Conservation (phyloP, 208 protist species). For the Perkinsela sp. region DNA sequence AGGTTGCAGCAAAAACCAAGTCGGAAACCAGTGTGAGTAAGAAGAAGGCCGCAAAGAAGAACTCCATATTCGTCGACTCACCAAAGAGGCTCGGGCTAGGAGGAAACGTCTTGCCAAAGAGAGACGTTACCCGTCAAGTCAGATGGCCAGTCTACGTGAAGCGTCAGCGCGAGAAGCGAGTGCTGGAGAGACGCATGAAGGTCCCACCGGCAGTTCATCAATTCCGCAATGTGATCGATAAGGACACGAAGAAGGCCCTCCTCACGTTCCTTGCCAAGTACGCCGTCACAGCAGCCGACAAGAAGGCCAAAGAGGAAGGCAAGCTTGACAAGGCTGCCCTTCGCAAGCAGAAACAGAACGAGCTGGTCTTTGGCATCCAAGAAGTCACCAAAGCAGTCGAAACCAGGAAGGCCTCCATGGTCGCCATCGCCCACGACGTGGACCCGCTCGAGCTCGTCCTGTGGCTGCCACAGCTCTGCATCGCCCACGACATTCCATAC, state of each 20-base stretch:
- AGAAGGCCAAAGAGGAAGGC: slow-evolving; percentile 76
- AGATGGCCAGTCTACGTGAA: slow-evolving; percentile 93
- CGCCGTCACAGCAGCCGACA: slow-evolving; percentile 74
- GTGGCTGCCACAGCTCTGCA: slow-evolving; percentile 94
- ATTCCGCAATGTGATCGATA: slow-evolving; percentile 68
- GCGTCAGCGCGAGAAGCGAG: slow-evolving; percentile 85
- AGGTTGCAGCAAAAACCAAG: not conserved
- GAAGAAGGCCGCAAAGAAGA: slow-evolving; percentile 1
- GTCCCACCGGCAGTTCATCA: slow-evolving; percentile 61
- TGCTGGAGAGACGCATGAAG: slow-evolving; percentile 90
- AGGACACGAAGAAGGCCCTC: slow-evolving; percentile 78
- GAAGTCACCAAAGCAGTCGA: slow-evolving; percentile 88
- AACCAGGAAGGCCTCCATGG: slow-evolving; percentile 90
- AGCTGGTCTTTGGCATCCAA: slow-evolving; percentile 86
- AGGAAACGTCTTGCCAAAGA: slow-evolving; percentile 61
- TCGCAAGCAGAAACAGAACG: slow-evolving; percentile 48
- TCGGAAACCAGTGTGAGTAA: not conserved
- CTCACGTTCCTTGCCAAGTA: slow-evolving; percentile 92
- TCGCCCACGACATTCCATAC: slow-evolving; percentile 94
- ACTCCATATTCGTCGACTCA: slow-evolving; percentile 28
- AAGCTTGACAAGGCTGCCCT: slow-evolving; percentile 47
- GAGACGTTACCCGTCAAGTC: slow-evolving; percentile 87
- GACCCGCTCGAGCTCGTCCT: slow-evolving; percentile 97
- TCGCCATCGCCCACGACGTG: slow-evolving; percentile 98
- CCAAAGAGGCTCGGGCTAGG: slow-evolving; percentile 72